These are phyloP conservation scores for Dictyostelium purpureum DNA, from an alignment of 78 protist species.

Conservation along the genomic window DNA sequence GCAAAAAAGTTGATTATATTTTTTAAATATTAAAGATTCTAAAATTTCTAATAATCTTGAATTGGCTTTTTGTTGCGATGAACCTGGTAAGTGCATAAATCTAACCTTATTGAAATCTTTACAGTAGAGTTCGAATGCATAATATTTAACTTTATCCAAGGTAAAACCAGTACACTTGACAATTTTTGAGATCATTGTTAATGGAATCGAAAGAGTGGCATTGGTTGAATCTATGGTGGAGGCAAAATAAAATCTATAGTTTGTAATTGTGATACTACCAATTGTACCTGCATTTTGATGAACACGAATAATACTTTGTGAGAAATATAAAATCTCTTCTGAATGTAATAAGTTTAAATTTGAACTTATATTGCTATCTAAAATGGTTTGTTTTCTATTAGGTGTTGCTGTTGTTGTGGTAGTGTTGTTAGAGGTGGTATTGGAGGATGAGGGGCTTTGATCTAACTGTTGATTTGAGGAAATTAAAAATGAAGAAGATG, in stretches of 20 bases:
- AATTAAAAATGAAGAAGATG: background rate
- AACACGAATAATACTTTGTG: constrained; percentile 51
- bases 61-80: constrained; percentile 53
- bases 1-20: constrained; percentile 52
- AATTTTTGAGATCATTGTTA: constrained; percentile 26
- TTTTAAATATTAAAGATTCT: constrained; percentile 29
- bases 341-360: background rate
- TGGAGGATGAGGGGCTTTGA: background rate
- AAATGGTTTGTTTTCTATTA: background rate
- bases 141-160: constrained; percentile 59
- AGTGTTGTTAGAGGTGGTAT: background rate
- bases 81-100: constrained; percentile 65
- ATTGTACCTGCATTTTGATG: constrained; percentile 62
- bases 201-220: constrained; percentile 11
- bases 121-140: constrained; percentile 52
- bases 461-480: no score
- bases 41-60: constrained; percentile 48
- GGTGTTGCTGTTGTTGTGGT: background rate
- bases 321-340: background rate
- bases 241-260: constrained; percentile 44
- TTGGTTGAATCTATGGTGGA: constrained; percentile 3
- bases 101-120: constrained; percentile 48
- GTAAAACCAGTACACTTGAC: constrained; percentile 66
- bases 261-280: constrained; percentile 52
- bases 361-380: background rate